These are phyloP conservation scores for Helotiales sp. DNA, from an alignment of 2,329 filamentous ascomycete genomes.

Conservation along the genomic window DNA sequence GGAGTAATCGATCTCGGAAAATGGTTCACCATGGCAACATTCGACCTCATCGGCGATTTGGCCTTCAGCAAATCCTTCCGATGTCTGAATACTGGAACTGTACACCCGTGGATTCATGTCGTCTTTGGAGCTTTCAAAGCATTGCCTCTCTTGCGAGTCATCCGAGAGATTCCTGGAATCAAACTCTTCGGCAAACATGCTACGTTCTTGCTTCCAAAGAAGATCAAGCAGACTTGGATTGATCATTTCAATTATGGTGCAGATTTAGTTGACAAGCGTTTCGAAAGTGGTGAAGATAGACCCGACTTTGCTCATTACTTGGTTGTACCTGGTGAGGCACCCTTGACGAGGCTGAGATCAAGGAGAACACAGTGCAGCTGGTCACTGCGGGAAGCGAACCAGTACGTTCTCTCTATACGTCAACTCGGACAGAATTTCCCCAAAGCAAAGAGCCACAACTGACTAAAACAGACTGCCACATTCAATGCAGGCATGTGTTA, in stretches of 20 bases:
- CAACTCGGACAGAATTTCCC: not conserved
- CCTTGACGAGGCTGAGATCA: not conserved
- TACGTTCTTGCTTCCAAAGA: not conserved
- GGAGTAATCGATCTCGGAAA: not conserved
- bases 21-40: conserved; percentile 8
- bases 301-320: not conserved
- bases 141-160: not conserved
- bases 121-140: conserved; percentile 7
- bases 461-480: not conserved
- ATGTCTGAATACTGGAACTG: not conserved
- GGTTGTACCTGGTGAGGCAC: not conserved
- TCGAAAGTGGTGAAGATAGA: not conserved
- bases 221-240: conserved; percentile 2
- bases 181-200: not conserved
- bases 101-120: conserved; percentile 10
- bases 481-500: conserved; percentile 5
- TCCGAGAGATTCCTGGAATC: not conserved
- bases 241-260: conserved; percentile 7
- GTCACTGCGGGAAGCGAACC: conserved; percentile 2
- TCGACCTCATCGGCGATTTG: conserved; percentile 12
- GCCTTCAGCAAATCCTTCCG: conserved; percentile 4
- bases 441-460: not conserved
- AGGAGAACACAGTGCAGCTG: conserved; percentile 1
- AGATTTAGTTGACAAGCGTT: conserved; percentile 3
- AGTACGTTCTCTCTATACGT: not conserved